Evolutionary conservation across 768 basidiomycete species (phyloP).

Genomic region (Podaxis sp.): DNA sequence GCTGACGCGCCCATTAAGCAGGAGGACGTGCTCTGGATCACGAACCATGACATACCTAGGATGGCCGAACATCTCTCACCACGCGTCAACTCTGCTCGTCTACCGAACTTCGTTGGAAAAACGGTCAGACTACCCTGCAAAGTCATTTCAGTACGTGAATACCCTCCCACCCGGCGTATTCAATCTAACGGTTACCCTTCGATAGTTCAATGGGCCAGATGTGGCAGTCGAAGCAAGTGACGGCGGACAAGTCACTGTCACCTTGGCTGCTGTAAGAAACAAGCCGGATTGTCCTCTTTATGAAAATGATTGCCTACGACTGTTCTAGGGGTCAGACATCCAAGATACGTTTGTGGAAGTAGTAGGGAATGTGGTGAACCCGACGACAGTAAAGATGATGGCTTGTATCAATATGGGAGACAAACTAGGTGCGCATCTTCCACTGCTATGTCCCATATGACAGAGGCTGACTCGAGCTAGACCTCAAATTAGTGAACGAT

Average conservation of each 20-base stretch:
- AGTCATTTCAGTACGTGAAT: constrained; percentile 47
- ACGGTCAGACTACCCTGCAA: constrained; percentile 65
- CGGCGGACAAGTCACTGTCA: constrained; percentile 57
- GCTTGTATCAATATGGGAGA: constrained; percentile 55
- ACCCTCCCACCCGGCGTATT: constrained; percentile 12
- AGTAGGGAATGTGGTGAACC: constrained; percentile 58
- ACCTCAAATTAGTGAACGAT: constrained; percentile 62
- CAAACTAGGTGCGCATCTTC: constrained; percentile 53
- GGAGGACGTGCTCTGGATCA: not conserved
- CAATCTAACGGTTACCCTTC: not conserved
- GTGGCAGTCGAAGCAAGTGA: constrained; percentile 68
- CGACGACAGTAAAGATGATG: constrained; percentile 58
- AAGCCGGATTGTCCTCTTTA: not conserved
- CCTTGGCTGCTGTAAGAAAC: constrained; percentile 37
- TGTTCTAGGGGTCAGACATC: constrained; percentile 41
- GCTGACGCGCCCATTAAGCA: too few relatives aligned
- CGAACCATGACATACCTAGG: too few relatives aligned
- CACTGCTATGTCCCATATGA: not conserved
- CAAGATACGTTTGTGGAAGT: constrained; percentile 63
- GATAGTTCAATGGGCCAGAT: constrained; percentile 5
- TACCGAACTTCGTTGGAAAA: constrained; percentile 50
- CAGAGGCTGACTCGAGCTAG: constrained; percentile 27
- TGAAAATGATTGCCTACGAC: not conserved
- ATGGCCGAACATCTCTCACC: constrained; percentile 31
- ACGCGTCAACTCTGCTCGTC: constrained; percentile 63